Conservation (phyloP, 2,329 filamentous ascomycete species). For the Didymella exigua region DNA sequence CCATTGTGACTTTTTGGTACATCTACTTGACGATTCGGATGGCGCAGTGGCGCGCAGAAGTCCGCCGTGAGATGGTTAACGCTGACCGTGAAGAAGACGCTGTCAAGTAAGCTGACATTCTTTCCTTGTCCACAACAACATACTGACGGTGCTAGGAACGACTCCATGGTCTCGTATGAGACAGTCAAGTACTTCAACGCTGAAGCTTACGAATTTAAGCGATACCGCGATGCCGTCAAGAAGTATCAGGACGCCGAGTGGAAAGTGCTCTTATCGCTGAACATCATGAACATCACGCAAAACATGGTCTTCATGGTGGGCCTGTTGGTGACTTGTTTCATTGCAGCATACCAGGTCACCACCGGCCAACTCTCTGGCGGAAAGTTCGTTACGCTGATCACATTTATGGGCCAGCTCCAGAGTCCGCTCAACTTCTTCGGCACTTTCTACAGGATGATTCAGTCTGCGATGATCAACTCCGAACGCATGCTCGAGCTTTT, state of each 20-base stretch:
- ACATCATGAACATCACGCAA: slow-evolving; percentile 66
- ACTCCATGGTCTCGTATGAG: slow-evolving; percentile 98
- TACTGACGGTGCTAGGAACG: slow-evolving; percentile 64
- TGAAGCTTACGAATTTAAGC: slow-evolving; percentile 62
- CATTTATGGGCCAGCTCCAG: slow-evolving; percentile 76
- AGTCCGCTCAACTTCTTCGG: slow-evolving; percentile 78
- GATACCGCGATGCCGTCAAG: slow-evolving; percentile 62
- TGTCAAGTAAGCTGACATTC: slow-evolving; percentile 68
- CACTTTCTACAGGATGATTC: slow-evolving; percentile 93
- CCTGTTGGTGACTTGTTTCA: slow-evolving; percentile 70
- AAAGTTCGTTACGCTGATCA: slow-evolving; percentile 72
- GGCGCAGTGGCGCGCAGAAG: slow-evolving; percentile 89
- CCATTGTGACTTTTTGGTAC: slow-evolving; percentile 93
- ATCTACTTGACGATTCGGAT: slow-evolving; percentile 95
- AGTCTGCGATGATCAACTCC: slow-evolving; percentile 96
- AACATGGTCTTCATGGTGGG: slow-evolving; percentile 68
- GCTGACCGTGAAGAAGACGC: slow-evolving; percentile 94
- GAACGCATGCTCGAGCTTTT: slow-evolving; percentile 95
- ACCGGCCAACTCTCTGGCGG: slow-evolving; percentile 66
- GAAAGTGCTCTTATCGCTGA: slow-evolving; percentile 61
- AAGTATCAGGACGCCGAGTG: slow-evolving; percentile 65
- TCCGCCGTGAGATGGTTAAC: slow-evolving; percentile 92
- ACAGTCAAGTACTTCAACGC: slow-evolving; percentile 71
- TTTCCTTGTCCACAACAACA: too few species aligned
- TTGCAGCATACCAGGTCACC: slow-evolving; percentile 72